Conservation (phyloP, 2,329 filamentous ascomycete species). For the Microcyclospora pomicola region DNA sequence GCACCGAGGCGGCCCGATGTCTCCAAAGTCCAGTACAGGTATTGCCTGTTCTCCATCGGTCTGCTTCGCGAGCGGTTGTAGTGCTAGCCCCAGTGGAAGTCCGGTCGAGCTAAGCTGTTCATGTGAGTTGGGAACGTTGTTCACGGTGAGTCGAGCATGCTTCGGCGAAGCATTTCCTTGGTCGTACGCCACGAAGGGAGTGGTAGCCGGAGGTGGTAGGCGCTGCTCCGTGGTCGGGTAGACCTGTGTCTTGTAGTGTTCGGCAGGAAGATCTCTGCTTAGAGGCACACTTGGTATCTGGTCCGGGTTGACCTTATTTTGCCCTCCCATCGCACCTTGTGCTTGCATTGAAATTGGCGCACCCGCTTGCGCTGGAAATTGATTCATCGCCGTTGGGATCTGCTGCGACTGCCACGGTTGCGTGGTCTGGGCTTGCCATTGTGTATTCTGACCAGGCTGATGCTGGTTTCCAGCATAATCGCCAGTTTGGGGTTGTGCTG, state of each 20-base stretch:
- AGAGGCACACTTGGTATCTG: slow-evolving; percentile 83
- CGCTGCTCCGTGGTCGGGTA: slow-evolving; percentile 95
- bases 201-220: slow-evolving; percentile 71
- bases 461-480: slow-evolving; percentile 51
- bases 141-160: slow-evolving; percentile 79
- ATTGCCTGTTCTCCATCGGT: slow-evolving; percentile 77
- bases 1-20: slow-evolving; percentile 77
- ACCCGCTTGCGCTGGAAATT: slow-evolving; percentile 10
- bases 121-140: slow-evolving; percentile 73
- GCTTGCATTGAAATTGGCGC: slow-evolving; percentile 20
- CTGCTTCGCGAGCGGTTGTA: slow-evolving; percentile 75
- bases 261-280: slow-evolving; percentile 68
- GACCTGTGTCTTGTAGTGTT: slow-evolving; percentile 72
- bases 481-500: slow-evolving; percentile 43
- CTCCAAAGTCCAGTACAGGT: slow-evolving; percentile 89
- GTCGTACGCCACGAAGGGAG: slow-evolving; percentile 86
- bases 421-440: slow-evolving; percentile 24
- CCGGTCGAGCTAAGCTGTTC: slow-evolving; percentile 71
- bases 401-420: slow-evolving; percentile 23
- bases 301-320: slow-evolving; percentile 72
- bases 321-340: slow-evolving; percentile 20
- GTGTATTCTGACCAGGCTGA: slow-evolving; percentile 15
- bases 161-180: slow-evolving; percentile 96
- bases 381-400: slow-evolving; percentile 8
- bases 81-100: slow-evolving; percentile 70